These are phyloP conservation scores for Aspergillus cejpii DNA, from an alignment of 2,329 filamentous ascomycete species.

Conservation along the genomic window DNA sequence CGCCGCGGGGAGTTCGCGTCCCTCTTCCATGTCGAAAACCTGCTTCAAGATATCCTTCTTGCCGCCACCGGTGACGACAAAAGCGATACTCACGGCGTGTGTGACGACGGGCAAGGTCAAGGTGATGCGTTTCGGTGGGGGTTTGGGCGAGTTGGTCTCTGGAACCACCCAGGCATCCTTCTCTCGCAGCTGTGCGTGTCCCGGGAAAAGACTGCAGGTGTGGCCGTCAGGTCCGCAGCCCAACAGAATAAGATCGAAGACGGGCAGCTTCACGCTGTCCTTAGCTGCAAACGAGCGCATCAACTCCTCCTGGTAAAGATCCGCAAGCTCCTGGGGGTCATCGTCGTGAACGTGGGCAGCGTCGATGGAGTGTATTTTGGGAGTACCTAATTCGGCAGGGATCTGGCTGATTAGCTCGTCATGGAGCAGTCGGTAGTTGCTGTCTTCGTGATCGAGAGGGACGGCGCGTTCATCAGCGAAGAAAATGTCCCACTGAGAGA, in stretches of 20 bases:
- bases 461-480: conserved; percentile 97
- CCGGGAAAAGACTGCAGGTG: conserved; percentile 93
- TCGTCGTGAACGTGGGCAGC: conserved; percentile 59
- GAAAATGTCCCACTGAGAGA: conserved; percentile 93
- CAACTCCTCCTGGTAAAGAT: conserved; percentile 84
- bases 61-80: conserved; percentile 79
- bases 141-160: conserved; percentile 91
- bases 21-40: conserved; percentile 76
- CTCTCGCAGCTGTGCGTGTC: conserved; percentile 79
- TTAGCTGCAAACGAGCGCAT: conserved; percentile 81
- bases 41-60: conserved; percentile 91
- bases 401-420: conserved; percentile 84
- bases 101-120: conserved; percentile 85
- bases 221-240: conserved; percentile 95
- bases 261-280: conserved; percentile 87
- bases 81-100: conserved; percentile 78
- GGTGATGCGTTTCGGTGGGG: conserved; percentile 82
- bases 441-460: conserved; percentile 83
- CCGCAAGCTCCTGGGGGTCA: conserved; percentile 85
- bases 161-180: conserved; percentile 84
- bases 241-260: conserved; percentile 89
- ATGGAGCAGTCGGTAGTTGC: conserved; percentile 87
- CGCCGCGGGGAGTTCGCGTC: conserved; percentile 69
- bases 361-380: conserved; percentile 75
- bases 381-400: conserved; percentile 58